Conservation (phyloP, 2,329 filamentous ascomycete species). For the Epichloe coenophiala region DNA sequence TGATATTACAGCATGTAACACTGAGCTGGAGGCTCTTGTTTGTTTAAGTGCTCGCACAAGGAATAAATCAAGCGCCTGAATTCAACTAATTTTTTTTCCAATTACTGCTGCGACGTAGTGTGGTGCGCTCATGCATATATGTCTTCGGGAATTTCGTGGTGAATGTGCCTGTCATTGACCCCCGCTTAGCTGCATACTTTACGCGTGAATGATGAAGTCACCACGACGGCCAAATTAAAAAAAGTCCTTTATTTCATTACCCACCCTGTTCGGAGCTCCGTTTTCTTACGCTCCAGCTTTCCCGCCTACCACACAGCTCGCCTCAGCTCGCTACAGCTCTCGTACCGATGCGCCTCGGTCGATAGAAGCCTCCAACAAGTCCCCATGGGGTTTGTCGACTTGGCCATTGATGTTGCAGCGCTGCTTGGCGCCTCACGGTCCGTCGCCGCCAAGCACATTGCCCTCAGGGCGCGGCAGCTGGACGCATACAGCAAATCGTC, state of each 20-base stretch:
- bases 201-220: background rate
- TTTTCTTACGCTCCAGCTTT: background rate
- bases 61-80: background rate
- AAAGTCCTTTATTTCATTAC: background rate
- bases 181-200: slow-evolving; percentile 1
- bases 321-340: background rate
- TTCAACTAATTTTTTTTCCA: background rate
- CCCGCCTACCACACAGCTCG: background rate
- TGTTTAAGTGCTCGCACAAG: background rate
- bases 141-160: background rate
- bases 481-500: slow-evolving; percentile 35
- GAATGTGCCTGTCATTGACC: background rate
- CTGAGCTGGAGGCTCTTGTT: background rate
- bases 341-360: slow-evolving; percentile 13
- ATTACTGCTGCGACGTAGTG: background rate
- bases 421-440: slow-evolving; percentile 56
- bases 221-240: background rate
- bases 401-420: slow-evolving; percentile 54
- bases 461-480: slow-evolving; percentile 40
- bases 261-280: background rate
- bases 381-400: slow-evolving; percentile 49
- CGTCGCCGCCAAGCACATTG: slow-evolving; percentile 50
- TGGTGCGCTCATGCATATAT: background rate
- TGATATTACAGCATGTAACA: background rate
- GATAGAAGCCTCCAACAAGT: slow-evolving; percentile 12